Percentiles rank a stretch among this genome's conserved stretches.
phyloP scores from a whole-genome alignment of 2,329 filamentous ascomycete genomes.

The Tolypocladium sp. region DNA sequence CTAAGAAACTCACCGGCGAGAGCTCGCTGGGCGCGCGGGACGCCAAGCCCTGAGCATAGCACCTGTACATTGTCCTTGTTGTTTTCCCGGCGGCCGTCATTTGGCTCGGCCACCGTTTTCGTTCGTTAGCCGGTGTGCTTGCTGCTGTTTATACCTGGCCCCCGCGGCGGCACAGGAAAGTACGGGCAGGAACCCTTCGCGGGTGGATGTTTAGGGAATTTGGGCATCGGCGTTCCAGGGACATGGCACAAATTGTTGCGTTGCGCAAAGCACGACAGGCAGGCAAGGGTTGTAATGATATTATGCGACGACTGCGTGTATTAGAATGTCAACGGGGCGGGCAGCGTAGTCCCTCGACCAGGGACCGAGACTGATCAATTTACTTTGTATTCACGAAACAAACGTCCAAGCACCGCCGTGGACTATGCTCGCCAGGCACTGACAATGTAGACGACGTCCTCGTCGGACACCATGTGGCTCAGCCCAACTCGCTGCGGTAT shows the following conservation, averaged over 20 bases:
- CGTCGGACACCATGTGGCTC: constrained; percentile 65
- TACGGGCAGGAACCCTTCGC: background rate
- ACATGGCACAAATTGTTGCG: background rate
- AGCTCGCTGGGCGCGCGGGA: constrained; percentile 28
- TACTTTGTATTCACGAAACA: background rate
- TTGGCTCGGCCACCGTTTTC: background rate
- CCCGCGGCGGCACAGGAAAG: background rate
- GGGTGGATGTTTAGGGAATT: background rate
- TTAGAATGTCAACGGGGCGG: background rate
- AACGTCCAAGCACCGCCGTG: background rate
- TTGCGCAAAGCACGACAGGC: background rate
- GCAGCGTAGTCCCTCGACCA: background rate
- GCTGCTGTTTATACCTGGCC: constrained; percentile 1
- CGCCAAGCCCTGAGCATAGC: constrained; percentile 17
- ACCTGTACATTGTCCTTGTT: background rate
- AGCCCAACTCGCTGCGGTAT: constrained; percentile 88
- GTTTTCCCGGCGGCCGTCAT: background rate
- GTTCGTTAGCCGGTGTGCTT: constrained; percentile 7
- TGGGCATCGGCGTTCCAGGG: constrained; percentile 3
- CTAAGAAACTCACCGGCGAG: constrained; percentile 49
- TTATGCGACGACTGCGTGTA: constrained; percentile 13
- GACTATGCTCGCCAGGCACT: constrained; percentile 53
- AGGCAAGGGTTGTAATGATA: constrained; percentile 17
- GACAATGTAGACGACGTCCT: constrained; percentile 61
- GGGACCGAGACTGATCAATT: background rate